Conservation (phyloP, 805 yeast genomes). For the Lachancea waltii region DNA sequence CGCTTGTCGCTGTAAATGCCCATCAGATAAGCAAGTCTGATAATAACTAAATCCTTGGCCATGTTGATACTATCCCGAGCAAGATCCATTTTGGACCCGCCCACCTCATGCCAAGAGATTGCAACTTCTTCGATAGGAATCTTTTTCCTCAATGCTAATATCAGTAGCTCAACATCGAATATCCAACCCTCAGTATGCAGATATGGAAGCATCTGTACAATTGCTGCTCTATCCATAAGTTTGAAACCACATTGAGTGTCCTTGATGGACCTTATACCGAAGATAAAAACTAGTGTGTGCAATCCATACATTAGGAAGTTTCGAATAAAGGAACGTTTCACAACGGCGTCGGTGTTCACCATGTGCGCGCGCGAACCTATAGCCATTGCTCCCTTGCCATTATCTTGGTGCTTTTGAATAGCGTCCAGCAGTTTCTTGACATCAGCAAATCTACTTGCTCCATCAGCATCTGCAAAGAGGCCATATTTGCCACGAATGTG, state of each 20-base stretch:
- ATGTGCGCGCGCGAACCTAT: conserved; percentile 95
- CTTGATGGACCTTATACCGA: conserved; percentile 79
- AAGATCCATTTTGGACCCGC: conserved; percentile 87
- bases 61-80: conserved; percentile 85
- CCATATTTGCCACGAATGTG: conserved; percentile 65
- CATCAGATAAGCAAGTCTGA: conserved; percentile 77
- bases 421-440: conserved; percentile 43
- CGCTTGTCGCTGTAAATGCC: conserved; percentile 64
- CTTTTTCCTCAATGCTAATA: conserved; percentile 66
- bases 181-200: conserved; percentile 99
- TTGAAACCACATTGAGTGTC: conserved; percentile 99
- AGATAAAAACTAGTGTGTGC: conserved; percentile 76
- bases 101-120: conserved; percentile 95
- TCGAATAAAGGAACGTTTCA: conserved; percentile 81
- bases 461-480: conserved; percentile 96
- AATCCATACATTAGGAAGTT: conserved; percentile 90
- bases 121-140: conserved; percentile 72
- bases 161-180: conserved; percentile 87
- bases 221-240: conserved; percentile 70
- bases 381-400: conserved; percentile 50
- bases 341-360: conserved; percentile 94
- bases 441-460: conserved; percentile 81
- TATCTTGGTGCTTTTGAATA: conserved; percentile 30
- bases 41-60: conserved; percentile 91
- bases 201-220: conserved; percentile 64